These are phyloP conservation scores for Monilinia aucupariae DNA, from an alignment of 2,329 filamentous ascomycete species.

Conservation along the genomic window DNA sequence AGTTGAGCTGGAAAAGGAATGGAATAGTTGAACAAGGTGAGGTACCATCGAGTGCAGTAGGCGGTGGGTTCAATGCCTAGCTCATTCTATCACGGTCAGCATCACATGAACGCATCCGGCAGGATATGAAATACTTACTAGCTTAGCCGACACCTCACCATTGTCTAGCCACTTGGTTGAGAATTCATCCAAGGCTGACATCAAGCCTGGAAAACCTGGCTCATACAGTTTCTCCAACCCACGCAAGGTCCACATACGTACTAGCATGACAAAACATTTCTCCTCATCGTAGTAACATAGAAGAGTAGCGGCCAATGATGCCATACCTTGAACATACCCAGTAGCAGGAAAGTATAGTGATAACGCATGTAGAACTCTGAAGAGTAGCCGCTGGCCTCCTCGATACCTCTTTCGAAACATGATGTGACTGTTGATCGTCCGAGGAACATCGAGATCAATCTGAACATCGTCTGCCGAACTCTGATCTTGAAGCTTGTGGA, in stretches of 20 bases:
- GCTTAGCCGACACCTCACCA: constrained; percentile 71
- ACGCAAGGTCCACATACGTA: constrained; percentile 85
- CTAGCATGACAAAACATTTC: constrained; percentile 89
- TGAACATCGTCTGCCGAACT: constrained; percentile 88
- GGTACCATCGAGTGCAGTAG: constrained; percentile 96
- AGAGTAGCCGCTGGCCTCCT: constrained; percentile 85
- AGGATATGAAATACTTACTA: constrained; percentile 53
- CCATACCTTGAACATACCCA: constrained; percentile 98
- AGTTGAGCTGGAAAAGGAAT: constrained; percentile 92
- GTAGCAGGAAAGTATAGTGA: constrained; percentile 86
- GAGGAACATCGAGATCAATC: constrained; percentile 93
- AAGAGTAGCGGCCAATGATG: constrained; percentile 82
- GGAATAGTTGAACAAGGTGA: constrained; percentile 95
- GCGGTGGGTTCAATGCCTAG: constrained; percentile 78
- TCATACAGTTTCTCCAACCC: constrained; percentile 81
- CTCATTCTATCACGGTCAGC: constrained; percentile 50
- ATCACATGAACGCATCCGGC: neutral
- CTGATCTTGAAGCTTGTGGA: constrained; percentile 65
- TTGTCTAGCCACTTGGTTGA: constrained; percentile 74
- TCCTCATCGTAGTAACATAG: constrained; percentile 98
- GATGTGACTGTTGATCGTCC: constrained; percentile 91
- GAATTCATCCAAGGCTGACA: constrained; percentile 80
- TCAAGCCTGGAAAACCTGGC: constrained; percentile 77
- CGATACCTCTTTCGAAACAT: constrained; percentile 93
- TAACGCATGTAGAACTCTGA: constrained; percentile 86